These are phyloP conservation scores for Hibiscus tridactylites DNA, from an alignment of 345 rosid species.

Conservation along the genomic window DNA sequence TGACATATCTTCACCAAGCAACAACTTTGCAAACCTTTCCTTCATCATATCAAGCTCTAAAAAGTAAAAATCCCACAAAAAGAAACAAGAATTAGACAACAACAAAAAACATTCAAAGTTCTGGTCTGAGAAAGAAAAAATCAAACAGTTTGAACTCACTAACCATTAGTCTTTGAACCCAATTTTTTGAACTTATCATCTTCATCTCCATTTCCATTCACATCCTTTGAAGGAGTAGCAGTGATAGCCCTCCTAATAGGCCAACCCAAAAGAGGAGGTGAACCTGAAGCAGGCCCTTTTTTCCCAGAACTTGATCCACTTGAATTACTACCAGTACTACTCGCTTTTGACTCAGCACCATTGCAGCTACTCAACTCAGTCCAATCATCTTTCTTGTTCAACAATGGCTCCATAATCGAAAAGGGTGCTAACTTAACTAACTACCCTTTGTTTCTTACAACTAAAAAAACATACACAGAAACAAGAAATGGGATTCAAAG, in stretches of 20 bases:
- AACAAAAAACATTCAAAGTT: not conserved
- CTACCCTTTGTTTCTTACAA: not conserved
- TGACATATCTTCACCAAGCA: constrained; percentile 99
- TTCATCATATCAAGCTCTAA: constrained; percentile 84
- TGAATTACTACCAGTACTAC: constrained; percentile 31
- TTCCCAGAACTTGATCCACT: constrained; percentile 38
- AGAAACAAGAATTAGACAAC: not conserved
- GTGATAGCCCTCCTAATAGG: constrained; percentile 62
- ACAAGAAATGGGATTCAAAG: not conserved
- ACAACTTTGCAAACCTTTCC: constrained; percentile 85
- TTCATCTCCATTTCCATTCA: constrained; percentile 22
- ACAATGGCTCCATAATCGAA: constrained; percentile 42
- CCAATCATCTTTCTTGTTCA: constrained; percentile 32
- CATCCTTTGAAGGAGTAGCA: constrained; percentile 19
- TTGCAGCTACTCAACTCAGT: constrained; percentile 25
- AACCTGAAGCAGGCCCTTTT: constrained; percentile 22
- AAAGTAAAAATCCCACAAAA: constrained; percentile 22
- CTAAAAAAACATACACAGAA: not conserved
- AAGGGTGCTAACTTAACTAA: not conserved
- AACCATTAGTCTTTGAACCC: constrained; percentile 47
- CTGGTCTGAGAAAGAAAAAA: not conserved
- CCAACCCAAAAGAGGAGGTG: constrained; percentile 77
- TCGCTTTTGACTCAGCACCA: constrained; percentile 45
- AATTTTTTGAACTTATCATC: constrained; percentile 33
- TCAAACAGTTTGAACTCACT: not conserved